Conservation (phyloP, 1,284 basidiomycete species). For the Cutaneotrichosporon dermatis region DNA sequence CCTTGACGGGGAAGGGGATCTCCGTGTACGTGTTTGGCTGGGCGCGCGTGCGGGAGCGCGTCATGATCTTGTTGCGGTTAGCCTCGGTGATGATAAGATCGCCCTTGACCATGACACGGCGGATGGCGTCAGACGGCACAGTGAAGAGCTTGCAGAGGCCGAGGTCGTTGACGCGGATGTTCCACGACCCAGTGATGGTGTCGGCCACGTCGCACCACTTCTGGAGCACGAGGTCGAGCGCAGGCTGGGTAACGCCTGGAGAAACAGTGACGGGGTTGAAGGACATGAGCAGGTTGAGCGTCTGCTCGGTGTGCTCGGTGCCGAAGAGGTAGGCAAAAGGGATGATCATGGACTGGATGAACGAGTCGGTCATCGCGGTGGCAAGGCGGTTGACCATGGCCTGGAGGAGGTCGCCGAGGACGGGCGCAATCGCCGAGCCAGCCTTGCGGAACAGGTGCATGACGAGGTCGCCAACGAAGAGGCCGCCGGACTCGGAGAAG, state of each 20-base stretch:
- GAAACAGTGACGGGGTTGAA: constrained; percentile 51
- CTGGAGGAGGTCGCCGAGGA: constrained; percentile 77
- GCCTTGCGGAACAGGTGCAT: constrained; percentile 82
- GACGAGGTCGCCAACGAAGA: constrained; percentile 89
- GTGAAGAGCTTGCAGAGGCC: constrained; percentile 74
- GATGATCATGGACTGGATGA: constrained; percentile 75
- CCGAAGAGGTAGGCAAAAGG: constrained; percentile 86
- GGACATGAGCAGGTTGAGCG: constrained; percentile 68
- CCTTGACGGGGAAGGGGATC: constrained; percentile 84
- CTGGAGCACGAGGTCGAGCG: constrained; percentile 71
- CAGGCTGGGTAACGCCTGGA: constrained; percentile 51
- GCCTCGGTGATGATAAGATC: constrained; percentile 78
- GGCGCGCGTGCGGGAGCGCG: constrained; percentile 78
- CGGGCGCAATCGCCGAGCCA: constrained; percentile 59
- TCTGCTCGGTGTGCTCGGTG: constrained; percentile 70
- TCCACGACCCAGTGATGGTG: constrained; percentile 92
- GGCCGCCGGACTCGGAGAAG: constrained; percentile 72
- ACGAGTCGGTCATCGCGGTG: constrained; percentile 78
- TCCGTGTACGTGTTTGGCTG: constrained; percentile 79
- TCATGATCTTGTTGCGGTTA: constrained; percentile 86
- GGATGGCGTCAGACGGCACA: constrained; percentile 62
- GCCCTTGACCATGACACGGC: constrained; percentile 74
- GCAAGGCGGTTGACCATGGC: constrained; percentile 77
- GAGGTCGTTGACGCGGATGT: constrained; percentile 71
- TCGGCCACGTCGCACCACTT: constrained; percentile 93